Evolutionary conservation across 1,284 basidiomycete species (phyloP).

Genomic region (Sanghuangporus weigelae): DNA sequence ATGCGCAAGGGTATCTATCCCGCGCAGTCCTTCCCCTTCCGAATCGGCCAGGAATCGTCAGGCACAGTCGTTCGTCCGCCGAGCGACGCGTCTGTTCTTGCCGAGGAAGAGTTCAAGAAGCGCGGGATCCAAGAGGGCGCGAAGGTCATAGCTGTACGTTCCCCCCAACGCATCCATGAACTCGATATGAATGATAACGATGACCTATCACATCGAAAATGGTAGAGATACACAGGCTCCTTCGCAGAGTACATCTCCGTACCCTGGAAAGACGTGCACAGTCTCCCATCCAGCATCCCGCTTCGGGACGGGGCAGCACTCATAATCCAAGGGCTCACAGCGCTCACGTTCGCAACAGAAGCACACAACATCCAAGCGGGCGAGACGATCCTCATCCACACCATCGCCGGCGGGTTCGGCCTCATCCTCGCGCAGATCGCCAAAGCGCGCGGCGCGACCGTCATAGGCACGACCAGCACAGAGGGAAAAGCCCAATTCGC

Average conservation of each 20-base stretch:
- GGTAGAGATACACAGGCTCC: conserved; percentile 46
- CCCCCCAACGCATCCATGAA: background rate
- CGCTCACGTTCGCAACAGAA: conserved; percentile 76
- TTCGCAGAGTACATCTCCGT: conserved; percentile 78
- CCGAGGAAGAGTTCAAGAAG: conserved; percentile 53
- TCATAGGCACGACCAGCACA: conserved; percentile 93
- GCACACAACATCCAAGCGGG: conserved; percentile 77
- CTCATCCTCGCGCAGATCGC: conserved; percentile 57
- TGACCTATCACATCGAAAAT: background rate
- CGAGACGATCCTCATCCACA: conserved; percentile 77
- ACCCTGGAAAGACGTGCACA: conserved; percentile 58
- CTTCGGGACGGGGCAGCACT: conserved; percentile 64
- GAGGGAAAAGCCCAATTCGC: conserved; percentile 83
- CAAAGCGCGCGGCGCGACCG: conserved; percentile 75
- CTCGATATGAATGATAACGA: background rate
- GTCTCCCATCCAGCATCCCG: conserved; percentile 56
- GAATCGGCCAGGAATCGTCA: conserved; percentile 74
- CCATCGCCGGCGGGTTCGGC: conserved; percentile 78
- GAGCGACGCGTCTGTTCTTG: conserved; percentile 47
- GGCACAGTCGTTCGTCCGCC: conserved; percentile 76
- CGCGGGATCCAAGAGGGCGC: conserved; percentile 55
- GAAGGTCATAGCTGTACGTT: conserved; percentile 57
- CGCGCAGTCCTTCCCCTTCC: conserved; percentile 57
- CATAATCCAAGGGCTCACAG: conserved; percentile 77
- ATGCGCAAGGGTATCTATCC: conserved; percentile 58